These are phyloP conservation scores for Fomitopsis pinicola DNA, from an alignment of 1,284 basidiomycete genomes.

Conservation along the genomic window DNA sequence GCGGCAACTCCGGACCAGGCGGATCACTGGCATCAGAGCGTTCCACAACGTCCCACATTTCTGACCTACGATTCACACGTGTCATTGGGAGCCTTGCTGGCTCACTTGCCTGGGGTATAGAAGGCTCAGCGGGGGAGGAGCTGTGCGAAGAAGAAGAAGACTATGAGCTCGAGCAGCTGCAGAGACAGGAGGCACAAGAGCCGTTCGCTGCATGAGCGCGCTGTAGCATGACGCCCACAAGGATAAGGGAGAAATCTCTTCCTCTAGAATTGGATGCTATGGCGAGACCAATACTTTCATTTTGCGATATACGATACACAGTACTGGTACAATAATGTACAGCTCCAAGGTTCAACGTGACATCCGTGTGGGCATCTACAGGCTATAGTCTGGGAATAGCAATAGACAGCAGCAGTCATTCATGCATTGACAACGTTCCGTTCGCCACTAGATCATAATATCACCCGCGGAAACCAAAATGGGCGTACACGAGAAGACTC, in stretches of 20 bases:
- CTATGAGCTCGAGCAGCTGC: too few species aligned
- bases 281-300: not conserved
- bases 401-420: not conserved
- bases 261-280: not conserved
- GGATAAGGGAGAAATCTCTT: too few species aligned
- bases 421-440: not conserved
- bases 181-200: too few species aligned
- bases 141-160: too few species aligned
- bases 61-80: not conserved
- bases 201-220: too few species aligned
- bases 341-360: not conserved
- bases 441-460: not conserved
- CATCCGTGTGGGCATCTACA: not conserved
- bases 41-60: not conserved
- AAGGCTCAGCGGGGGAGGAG: too few species aligned
- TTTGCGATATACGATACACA: not conserved
- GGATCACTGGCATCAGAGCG: not conserved
- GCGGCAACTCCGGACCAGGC: not conserved
- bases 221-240: too few species aligned
- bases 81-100: not conserved
- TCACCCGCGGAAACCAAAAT: not conserved
- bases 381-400: not conserved
- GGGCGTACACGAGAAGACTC: not conserved
- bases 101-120: not conserved
- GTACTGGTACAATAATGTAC: not conserved